A percentile compares a stretch with the other conserved stretches of the same genome.
Conservation (phyloP, 805 yeast genomes). For the Starmerella apicola region DNA sequence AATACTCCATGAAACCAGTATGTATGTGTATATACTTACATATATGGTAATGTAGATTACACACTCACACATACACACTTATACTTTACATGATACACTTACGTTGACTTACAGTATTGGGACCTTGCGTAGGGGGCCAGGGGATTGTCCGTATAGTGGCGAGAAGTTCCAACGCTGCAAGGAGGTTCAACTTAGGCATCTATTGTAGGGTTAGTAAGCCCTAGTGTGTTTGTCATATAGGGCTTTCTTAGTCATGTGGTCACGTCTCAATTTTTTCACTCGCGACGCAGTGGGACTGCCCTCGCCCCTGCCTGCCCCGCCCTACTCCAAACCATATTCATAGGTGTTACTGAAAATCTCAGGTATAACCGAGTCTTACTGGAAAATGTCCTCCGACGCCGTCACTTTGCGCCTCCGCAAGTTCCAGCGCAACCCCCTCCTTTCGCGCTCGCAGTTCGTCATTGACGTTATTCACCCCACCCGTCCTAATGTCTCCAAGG, state of each 20-base stretch:
- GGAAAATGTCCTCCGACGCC: constrained; percentile 70
- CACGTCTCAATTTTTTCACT: constrained; percentile 2
- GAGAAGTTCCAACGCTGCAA: too few species aligned
- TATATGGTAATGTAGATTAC: too few species aligned
- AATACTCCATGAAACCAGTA: too few species aligned
- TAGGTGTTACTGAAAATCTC: constrained; percentile 11
- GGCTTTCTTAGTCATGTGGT: background rate
- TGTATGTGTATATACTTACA: too few species aligned
- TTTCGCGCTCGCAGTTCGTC: constrained; percentile 99
- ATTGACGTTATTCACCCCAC: constrained; percentile 99
- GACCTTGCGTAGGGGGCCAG: too few species aligned
- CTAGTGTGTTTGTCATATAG: too few species aligned
- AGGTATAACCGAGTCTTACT: constrained; percentile 10
- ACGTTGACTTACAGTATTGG: too few species aligned
- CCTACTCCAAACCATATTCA: constrained; percentile 2
- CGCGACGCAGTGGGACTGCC: constrained; percentile 14
- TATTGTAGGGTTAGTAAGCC: too few species aligned
- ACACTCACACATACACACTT: too few species aligned
- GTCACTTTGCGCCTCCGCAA: constrained; percentile 99
- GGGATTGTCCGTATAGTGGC: too few species aligned
- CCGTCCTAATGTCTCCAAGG: constrained; percentile 98
- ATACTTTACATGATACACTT: too few species aligned
- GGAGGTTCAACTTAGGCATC: too few species aligned
- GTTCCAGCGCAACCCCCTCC: constrained; percentile 97
- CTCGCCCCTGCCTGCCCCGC: constrained; percentile 13